Percentiles rank a stretch among this genome's conserved stretches.
phyloP scores from a whole-genome alignment of 2,329 filamentous ascomycete species.

The Botrytis medusae region DNA sequence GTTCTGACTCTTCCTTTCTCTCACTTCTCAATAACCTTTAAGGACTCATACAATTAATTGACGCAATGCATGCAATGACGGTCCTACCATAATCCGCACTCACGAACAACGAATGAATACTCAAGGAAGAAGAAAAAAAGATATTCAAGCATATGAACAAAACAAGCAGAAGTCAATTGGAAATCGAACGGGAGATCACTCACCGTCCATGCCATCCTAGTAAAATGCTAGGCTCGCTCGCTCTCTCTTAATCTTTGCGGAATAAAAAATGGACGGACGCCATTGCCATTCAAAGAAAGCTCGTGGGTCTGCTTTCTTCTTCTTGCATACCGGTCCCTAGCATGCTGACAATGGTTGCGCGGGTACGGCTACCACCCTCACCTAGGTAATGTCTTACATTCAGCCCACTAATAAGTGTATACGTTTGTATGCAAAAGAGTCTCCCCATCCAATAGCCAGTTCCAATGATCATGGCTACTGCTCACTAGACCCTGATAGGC shows the following conservation, averaged over 20 bases:
- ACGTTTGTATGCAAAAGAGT: neutral
- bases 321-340: neutral
- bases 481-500: neutral
- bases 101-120: neutral
- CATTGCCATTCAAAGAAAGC: neutral
- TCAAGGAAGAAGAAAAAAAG: neutral
- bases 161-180: neutral
- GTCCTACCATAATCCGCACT: neutral
- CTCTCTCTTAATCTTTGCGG: neutral
- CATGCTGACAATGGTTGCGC: neutral
- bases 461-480: neutral
- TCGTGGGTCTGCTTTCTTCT: neutral
- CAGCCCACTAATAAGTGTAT: neutral
- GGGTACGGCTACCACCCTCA: neutral
- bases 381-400: neutral
- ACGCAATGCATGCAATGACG: neutral
- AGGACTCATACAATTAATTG: neutral
- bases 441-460: neutral
- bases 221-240: neutral
- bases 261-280: neutral
- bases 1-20: neutral
- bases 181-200: neutral
- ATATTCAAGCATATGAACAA: neutral
- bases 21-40: neutral
- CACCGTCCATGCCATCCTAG: slow-evolving; percentile 3